A percentile compares a stretch with the other conserved stretches of the same genome.
Evolutionary conservation across 31 red algal genomes (phyloP).

Genomic region (Porphyra umbilicalis): DNA sequence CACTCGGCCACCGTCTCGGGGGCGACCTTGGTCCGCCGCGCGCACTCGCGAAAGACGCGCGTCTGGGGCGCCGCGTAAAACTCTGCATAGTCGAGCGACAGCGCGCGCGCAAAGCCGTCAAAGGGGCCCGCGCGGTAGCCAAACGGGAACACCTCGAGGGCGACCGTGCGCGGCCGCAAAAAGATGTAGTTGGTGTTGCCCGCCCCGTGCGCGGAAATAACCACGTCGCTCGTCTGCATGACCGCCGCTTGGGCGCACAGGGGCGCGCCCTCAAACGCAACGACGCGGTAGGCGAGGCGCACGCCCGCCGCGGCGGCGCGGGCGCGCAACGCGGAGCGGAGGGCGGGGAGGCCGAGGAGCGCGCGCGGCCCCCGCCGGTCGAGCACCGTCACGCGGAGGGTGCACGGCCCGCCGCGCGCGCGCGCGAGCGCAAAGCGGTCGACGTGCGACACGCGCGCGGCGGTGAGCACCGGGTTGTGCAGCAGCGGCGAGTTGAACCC

Average conservation of each 20-base stretch:
- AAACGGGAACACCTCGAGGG: constrained; percentile 81
- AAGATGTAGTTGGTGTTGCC: constrained; percentile 72
- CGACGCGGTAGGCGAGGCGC: constrained; percentile 26
- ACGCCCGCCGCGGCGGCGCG: constrained; percentile 2
- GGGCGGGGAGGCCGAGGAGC: constrained; percentile 30
- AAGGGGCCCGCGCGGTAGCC: constrained; percentile 66
- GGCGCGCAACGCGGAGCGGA: constrained; percentile 12
- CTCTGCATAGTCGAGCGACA: constrained; percentile 34
- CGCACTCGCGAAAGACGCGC: constrained; percentile 57
- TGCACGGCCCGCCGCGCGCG: constrained; percentile 13
- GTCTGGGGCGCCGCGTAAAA: constrained; percentile 63
- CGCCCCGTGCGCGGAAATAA: constrained; percentile 67
- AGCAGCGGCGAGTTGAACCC: constrained; percentile 26
- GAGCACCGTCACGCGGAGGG: constrained; percentile 33
- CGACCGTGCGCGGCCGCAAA: constrained; percentile 37
- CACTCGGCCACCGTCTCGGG: constrained; percentile 27
- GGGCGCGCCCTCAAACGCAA: constrained; percentile 32
- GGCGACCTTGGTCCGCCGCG: constrained; percentile 11
- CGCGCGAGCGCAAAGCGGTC: constrained; percentile 16
- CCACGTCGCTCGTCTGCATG: constrained; percentile 57
- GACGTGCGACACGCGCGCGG: constrained; percentile 33
- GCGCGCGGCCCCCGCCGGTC: constrained; percentile 48
- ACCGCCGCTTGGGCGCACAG: constrained; percentile 43
- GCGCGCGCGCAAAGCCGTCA: constrained; percentile 41
- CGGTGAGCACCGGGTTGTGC: constrained; percentile 37